Conservation (phyloP, 495 filamentous ascomycete genomes). For the Sordaria brevicollis region DNA sequence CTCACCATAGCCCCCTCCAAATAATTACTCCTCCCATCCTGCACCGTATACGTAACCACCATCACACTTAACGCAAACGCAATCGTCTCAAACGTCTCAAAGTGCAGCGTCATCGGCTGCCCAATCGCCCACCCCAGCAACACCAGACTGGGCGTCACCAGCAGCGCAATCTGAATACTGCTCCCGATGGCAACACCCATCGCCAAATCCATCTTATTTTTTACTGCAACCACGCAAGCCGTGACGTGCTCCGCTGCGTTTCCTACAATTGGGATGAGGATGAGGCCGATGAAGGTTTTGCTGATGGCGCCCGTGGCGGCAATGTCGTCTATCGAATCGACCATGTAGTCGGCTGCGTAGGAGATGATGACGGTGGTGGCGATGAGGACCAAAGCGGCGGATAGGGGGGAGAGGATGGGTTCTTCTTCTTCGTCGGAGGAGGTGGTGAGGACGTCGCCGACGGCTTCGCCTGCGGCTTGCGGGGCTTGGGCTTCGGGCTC, state of each 20-base stretch:
- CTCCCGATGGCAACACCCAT: conserved; percentile 90
- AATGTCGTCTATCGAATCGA: conserved; percentile 83
- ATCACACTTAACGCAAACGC: conserved; percentile 83
- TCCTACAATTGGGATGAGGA: conserved; percentile 92
- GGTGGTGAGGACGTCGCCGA: conserved; percentile 29
- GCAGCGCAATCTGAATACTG: conserved; percentile 87
- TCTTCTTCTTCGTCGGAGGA: conserved; percentile 46
- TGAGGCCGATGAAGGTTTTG: conserved; percentile 92
- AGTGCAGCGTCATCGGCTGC: conserved; percentile 80
- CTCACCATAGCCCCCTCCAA: conserved; percentile 88
- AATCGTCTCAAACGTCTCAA: conserved; percentile 83
- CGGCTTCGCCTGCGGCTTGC: conserved; percentile 17
- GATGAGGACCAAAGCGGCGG: conserved; percentile 65
- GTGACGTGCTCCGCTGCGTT: conserved; percentile 98
- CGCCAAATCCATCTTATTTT: conserved; percentile 96
- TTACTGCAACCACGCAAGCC: conserved; percentile 80
- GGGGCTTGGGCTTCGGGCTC: conserved; percentile 47
- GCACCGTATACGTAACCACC: conserved; percentile 85
- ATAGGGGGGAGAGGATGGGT: conserved; percentile 52
- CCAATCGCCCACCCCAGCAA: conserved; percentile 79
- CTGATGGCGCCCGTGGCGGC: conserved; percentile 76
- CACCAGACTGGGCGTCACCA: conserved; percentile 84
- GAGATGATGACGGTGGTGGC: conserved; percentile 75
- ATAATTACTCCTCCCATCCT: conserved; percentile 93
- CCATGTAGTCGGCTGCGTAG: conserved; percentile 86